Evolutionary conservation across 306 rosid genomes (phyloP).

Genomic region (Gynostemma pentaphyllum): DNA sequence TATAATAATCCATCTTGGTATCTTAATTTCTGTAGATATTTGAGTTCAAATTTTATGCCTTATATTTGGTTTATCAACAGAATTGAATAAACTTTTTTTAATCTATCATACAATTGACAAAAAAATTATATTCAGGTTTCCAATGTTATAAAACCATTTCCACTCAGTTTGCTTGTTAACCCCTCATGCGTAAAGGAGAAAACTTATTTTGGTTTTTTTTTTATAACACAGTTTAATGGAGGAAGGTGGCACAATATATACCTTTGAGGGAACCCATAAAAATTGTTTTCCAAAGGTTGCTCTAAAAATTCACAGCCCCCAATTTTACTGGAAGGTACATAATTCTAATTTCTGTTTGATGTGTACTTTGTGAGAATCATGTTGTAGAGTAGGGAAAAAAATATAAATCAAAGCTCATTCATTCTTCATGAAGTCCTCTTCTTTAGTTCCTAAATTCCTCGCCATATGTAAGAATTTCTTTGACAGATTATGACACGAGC

Average conservation of each 20-base stretch:
- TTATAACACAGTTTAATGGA: conserved; percentile 40
- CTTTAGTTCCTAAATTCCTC: background rate
- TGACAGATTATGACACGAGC: conserved; percentile 74
- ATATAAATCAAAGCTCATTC: background rate
- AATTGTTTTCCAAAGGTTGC: conserved; percentile 30
- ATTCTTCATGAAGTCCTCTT: background rate
- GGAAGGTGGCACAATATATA: conserved; percentile 80
- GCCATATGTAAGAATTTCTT: background rate
- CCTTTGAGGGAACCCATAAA: conserved; percentile 48
- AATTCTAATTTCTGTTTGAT: background rate
- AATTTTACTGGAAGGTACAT: conserved; percentile 75
- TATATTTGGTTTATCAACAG: background rate
- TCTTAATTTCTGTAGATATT: too few relatives aligned
- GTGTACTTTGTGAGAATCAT: background rate
- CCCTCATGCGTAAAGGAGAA: too few relatives aligned
- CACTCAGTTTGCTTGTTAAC: too few relatives aligned
- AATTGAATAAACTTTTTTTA: too few relatives aligned
- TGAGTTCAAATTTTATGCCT: background rate
- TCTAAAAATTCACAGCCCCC: conserved; percentile 60
- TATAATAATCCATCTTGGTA: background rate
- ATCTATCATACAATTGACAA: background rate
- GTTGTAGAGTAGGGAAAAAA: background rate
- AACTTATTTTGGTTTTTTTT: too few relatives aligned
- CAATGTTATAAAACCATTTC: background rate
- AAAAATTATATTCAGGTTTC: too few relatives aligned